Percentiles rank a stretch among this genome's conserved stretches.
These are phyloP conservation scores for Mycena leptocephala DNA, from an alignment of 768 basidiomycete genomes.

Conservation along the genomic window DNA sequence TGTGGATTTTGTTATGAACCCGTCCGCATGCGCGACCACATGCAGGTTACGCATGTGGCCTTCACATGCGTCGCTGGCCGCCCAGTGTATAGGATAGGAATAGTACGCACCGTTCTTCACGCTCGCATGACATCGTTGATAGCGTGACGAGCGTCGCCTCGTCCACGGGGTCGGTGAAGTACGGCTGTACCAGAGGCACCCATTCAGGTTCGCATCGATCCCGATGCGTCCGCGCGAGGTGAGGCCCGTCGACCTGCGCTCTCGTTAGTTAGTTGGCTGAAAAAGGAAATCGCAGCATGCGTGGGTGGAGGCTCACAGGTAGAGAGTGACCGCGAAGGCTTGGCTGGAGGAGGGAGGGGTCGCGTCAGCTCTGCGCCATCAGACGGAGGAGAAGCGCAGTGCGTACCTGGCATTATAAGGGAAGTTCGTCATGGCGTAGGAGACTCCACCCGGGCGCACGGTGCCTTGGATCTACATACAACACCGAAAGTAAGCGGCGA, in stretches of 20 bases:
- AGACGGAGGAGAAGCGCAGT: not conserved
- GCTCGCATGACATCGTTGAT: conserved; percentile 65
- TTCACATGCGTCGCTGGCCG: too few species aligned
- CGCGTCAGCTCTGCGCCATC: not conserved
- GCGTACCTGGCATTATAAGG: conserved; percentile 67
- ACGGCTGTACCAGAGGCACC: conserved; percentile 66
- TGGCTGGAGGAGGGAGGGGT: conserved; percentile 48
- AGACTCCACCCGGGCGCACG: conserved; percentile 73
- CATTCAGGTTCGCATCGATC: conserved; percentile 67
- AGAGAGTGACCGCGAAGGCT: conserved; percentile 76
- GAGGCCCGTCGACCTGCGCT: conserved; percentile 68
- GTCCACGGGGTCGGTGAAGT: conserved; percentile 73
- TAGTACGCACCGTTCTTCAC: conserved; percentile 59
- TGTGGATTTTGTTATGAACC: too few species aligned
- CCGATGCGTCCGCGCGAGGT: conserved; percentile 77
- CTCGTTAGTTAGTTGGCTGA: conserved; percentile 14
- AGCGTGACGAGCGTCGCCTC: conserved; percentile 66
- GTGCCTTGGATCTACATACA: conserved; percentile 81
- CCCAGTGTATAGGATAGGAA: too few species aligned
- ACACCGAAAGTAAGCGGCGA: too few species aligned
- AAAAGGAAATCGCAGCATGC: not conserved
- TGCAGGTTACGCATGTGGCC: too few species aligned
- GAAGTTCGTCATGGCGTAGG: conserved; percentile 59
- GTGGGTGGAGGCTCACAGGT: conserved; percentile 63
- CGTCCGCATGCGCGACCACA: too few species aligned